Conservation (phyloP, 2,329 filamentous ascomycete genomes). For the Alternaria atra region DNA sequence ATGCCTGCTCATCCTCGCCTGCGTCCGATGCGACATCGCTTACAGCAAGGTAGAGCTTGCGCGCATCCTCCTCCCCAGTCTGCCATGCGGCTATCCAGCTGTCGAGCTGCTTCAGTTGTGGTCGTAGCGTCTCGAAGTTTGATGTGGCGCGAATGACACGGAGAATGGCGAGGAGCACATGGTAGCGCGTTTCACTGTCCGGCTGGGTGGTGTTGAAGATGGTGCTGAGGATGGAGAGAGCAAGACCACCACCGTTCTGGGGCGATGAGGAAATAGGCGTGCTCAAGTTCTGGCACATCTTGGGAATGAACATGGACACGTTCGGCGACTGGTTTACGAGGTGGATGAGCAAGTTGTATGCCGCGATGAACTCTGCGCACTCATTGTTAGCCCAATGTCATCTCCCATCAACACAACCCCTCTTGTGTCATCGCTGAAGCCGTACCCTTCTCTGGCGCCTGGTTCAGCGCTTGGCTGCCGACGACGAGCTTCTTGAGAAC, state of each 20-base stretch:
- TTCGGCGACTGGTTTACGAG: slow-evolving; percentile 87
- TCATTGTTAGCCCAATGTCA: slow-evolving; percentile 36
- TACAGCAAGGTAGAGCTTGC: slow-evolving; percentile 84
- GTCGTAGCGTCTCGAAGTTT: slow-evolving; percentile 81
- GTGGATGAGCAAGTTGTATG: slow-evolving; percentile 96
- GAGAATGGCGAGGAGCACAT: slow-evolving; percentile 89
- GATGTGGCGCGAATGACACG: slow-evolving; percentile 76
- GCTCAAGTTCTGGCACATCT: slow-evolving; percentile 84
- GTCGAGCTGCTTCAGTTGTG: slow-evolving; percentile 83
- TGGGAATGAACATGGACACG: slow-evolving; percentile 83
- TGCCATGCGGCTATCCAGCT: slow-evolving; percentile 86
- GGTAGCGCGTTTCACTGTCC: slow-evolving; percentile 78
- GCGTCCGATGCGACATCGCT: slow-evolving; percentile 81
- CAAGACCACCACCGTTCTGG: slow-evolving; percentile 82
- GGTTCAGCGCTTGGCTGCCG: slow-evolving; percentile 78
- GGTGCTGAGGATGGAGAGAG: slow-evolving; percentile 89
- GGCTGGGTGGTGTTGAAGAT: slow-evolving; percentile 92
- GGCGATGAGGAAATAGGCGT: slow-evolving; percentile 88
- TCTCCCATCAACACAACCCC: slow-evolving; percentile 11
- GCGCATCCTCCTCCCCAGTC: slow-evolving; percentile 80
- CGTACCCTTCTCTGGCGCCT: slow-evolving; percentile 84
- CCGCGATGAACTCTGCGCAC: slow-evolving; percentile 81
- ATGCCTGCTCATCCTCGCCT: slow-evolving; percentile 78
- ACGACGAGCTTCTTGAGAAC: slow-evolving; percentile 88
- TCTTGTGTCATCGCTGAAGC: not conserved